Evolutionary conservation across 1,284 basidiomycete genomes (phyloP), one percentile per base, ranked within the genome.

Genomic region (Trichosporon faecale): DNA sequence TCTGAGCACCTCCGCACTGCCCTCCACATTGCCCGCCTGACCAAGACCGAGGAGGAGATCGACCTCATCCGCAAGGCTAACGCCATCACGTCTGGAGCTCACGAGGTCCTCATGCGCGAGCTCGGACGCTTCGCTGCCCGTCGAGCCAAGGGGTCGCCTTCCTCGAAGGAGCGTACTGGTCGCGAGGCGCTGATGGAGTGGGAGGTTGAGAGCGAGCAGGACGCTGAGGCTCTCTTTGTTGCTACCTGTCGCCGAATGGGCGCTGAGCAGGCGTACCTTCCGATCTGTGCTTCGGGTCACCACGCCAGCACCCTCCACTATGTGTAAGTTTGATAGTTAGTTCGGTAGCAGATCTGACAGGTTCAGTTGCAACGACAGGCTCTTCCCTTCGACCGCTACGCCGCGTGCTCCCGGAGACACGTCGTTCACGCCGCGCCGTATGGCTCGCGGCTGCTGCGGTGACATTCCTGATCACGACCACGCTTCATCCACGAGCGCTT

Each of bases 211-310:
- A 92, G 91, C 77, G 94, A 97, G 83, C 90, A 89, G 0, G 94
- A 95, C 80, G 94, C 92, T 0, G 94, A 95, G 79, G 94, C 93
- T 0, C 86, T 95, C 4, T 97, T 96, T 74, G 91, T 94, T 3
- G 92, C 93, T 1, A 90, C 90, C 3, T 95, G 93, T 82, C 85
- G 92, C 65, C 86, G 92, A 72, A 89, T 92, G 66, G 93, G 92
- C 21, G 86, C 92, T 3, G 86, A 89, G n/a, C 91, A 93, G 84
- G 92, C 94, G 0, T 96, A 97, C 81, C 86, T 92, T 11, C 94
- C 94, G 0, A 95, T 96, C 70, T 91, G 94, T 8, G 94, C 93
- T 0, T 90, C 91, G 0, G 91, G 93, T 0, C 89, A 88, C 2
- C 87, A 92, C 29, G 93, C 94, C 1, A 90, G 92, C 5, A 95